Evolutionary conservation across 2,329 filamentous ascomycete genomes (phyloP).

Genomic region (Sporothrix luriei): DNA sequence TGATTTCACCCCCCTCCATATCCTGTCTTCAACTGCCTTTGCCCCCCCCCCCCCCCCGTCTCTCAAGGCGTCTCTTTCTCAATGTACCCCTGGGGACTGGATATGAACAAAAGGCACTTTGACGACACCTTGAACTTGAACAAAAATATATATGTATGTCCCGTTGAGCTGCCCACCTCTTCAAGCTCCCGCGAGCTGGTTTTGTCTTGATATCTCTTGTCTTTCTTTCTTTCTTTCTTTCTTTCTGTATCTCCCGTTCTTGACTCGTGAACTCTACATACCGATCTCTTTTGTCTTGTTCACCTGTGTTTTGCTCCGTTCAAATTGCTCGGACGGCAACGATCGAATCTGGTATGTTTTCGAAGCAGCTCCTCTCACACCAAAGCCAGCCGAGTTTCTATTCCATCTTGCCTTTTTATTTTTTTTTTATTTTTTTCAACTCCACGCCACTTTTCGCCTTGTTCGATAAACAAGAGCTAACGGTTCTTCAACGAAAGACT

Average conservation of each 20-base stretch:
- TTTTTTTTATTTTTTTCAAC: no score
- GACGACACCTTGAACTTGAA: neutral
- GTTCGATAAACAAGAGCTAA: conserved; percentile 10
- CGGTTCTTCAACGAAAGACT: conserved; percentile 25
- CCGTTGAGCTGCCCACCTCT: neutral
- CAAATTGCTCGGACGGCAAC: neutral
- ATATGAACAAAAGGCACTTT: conserved; percentile 14
- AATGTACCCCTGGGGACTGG: conserved; percentile 26
- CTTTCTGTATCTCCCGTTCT: conserved; percentile 16
- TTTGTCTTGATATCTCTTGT: conserved; percentile 10
- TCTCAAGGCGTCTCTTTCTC: conserved; percentile 22
- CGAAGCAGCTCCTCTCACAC: neutral
- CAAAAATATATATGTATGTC: neutral
- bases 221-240: conserved; percentile 15
- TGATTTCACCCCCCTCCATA: conserved; percentile 21
- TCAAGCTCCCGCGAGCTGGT: conserved; percentile 5
- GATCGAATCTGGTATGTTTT: neutral
- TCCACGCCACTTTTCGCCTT: neutral
- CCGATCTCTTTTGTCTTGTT: neutral
- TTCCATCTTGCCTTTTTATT: neutral
- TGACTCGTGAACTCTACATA: neutral
- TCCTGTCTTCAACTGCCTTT: conserved; percentile 20
- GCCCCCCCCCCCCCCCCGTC: conserved; percentile 8
- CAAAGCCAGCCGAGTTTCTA: neutral
- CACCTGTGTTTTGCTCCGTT: neutral